Evolutionary conservation across 352 stramenopile genomes (phyloP).

Genomic region (Elongisporangium senticosum): DNA sequence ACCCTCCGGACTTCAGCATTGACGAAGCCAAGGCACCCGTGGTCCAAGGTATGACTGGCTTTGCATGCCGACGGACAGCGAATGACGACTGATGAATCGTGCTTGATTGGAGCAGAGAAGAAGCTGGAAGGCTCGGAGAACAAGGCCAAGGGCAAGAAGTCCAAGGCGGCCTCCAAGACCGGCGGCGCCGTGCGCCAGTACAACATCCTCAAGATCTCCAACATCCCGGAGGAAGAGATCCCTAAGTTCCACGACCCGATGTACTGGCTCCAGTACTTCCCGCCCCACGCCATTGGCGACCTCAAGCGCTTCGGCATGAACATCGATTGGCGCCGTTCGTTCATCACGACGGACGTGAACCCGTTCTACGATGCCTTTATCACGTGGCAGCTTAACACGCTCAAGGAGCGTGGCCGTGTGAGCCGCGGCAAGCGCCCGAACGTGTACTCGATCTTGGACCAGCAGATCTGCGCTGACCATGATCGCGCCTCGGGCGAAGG

Average conservation of each 20-base stretch:
- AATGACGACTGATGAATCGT: slow-evolving; percentile 1
- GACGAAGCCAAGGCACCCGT: slow-evolving; percentile 26
- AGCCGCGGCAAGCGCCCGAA: slow-evolving; percentile 97
- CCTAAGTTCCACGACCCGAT: slow-evolving; percentile 95
- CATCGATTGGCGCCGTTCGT: slow-evolving; percentile 98
- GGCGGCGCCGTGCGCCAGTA: slow-evolving; percentile 96
- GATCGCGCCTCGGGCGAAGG: slow-evolving; percentile 97
- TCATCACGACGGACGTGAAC: slow-evolving; percentile 99
- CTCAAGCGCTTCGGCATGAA: slow-evolving; percentile 96
- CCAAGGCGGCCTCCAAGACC: slow-evolving; percentile 97
- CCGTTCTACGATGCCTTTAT: slow-evolving; percentile 99
- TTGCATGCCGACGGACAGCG: background rate
- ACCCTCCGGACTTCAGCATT: slow-evolving; percentile 91
- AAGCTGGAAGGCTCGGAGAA: slow-evolving; percentile 76
- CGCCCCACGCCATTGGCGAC: slow-evolving; percentile 94
- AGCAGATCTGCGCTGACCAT: slow-evolving; percentile 99
- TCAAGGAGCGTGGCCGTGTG: slow-evolving; percentile 88
- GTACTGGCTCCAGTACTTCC: slow-evolving; percentile 99
- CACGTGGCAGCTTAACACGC: slow-evolving; percentile 98
- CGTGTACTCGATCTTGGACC: slow-evolving; percentile 97
- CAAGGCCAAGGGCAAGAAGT: slow-evolving; percentile 95
- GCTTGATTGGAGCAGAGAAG: slow-evolving; percentile 38
- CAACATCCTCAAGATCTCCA: slow-evolving; percentile 96
- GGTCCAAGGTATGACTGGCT: slow-evolving; percentile 13
- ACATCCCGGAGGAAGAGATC: slow-evolving; percentile 93